Evolutionary conservation across 176 grass and related monocot genomes (phyloP).

Genomic region (Panicum miliaceum): DNA sequence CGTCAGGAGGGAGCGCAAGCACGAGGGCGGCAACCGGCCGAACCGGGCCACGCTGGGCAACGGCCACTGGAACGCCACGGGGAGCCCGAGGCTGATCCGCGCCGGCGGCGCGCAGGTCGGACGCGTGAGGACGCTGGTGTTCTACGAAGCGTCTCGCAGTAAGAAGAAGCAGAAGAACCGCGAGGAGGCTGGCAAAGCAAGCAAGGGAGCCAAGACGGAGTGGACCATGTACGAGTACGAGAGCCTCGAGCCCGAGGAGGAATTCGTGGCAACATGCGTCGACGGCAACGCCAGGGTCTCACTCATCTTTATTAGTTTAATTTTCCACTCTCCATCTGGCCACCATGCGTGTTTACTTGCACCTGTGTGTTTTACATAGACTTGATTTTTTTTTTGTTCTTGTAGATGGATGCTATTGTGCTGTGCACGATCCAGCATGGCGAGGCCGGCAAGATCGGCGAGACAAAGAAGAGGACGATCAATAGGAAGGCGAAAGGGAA

Average conservation of each 20-base stretch:
- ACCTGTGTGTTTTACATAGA: not conserved
- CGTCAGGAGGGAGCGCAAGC: not conserved
- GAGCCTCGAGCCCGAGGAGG: slow-evolving; percentile 14
- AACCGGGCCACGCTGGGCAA: slow-evolving; percentile 27
- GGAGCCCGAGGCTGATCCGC: not conserved
- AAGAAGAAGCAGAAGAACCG: not conserved
- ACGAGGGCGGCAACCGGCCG: not conserved
- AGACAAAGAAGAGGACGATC: too few relatives aligned
- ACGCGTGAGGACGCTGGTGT: slow-evolving; percentile 15
- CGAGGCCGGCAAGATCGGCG: too few relatives aligned
- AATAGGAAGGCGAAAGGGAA: not conserved
- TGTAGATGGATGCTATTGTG: slow-evolving; percentile 25
- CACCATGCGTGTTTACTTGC: not conserved
- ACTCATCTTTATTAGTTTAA: too few relatives aligned
- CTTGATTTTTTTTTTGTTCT: not conserved
- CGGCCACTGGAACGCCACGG: slow-evolving; percentile 44
- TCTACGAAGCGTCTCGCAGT: slow-evolving; percentile 28
- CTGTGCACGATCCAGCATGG: slow-evolving; percentile 48
- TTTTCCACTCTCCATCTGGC: not conserved
- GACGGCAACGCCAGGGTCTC: not conserved
- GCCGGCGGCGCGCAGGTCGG: not conserved
- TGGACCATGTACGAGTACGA: slow-evolving; percentile 53
- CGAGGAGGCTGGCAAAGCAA: not conserved
- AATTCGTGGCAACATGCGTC: not conserved
- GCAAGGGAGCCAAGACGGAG: not conserved